Conservation (phyloP, 257 asterid species). For the Echium plantagineum region DNA sequence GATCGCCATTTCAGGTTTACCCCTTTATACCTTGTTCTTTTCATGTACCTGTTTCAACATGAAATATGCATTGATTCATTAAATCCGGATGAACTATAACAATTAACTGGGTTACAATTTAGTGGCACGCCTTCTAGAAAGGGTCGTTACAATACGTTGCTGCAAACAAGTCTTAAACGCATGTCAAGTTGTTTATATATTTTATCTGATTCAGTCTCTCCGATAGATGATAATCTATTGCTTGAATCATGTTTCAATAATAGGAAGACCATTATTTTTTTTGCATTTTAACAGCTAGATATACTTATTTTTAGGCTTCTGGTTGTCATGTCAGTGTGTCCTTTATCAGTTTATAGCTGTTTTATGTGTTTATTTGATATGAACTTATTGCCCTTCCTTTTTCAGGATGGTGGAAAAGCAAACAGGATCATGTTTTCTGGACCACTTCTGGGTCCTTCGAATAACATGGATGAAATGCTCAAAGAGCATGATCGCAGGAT, state of each 20-base stretch:
- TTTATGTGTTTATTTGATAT: neutral
- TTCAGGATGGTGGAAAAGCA: constrained; percentile 29
- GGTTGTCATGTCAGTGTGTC: neutral
- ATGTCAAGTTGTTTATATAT: too few relatives aligned
- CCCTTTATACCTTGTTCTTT: too few relatives aligned
- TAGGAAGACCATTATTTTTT: too few relatives aligned
- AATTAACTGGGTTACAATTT: too few relatives aligned
- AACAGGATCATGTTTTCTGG: constrained; percentile 60
- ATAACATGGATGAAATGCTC: constrained; percentile 71
- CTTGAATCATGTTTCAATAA: neutral
- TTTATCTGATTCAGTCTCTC: too few relatives aligned
- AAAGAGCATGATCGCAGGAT: constrained; percentile 80
- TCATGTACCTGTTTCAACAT: too few relatives aligned
- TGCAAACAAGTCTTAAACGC: too few relatives aligned
- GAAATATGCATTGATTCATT: too few relatives aligned
- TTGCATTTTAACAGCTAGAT: neutral
- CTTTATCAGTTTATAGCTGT: neutral
- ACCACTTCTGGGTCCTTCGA: constrained; percentile 50
- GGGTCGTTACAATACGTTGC: too few relatives aligned
- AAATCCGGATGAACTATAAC: too few relatives aligned
- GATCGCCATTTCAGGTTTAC: neutral
- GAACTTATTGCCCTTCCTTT: constrained; percentile 1
- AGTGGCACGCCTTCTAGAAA: too few relatives aligned
- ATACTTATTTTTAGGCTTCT: neutral
- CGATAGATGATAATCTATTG: too few relatives aligned